A percentile compares a stretch with the other conserved stretches of the same genome.
Conservation (phyloP, 1,139 yeast genomes). For the Geotrichum fermentans region DNA sequence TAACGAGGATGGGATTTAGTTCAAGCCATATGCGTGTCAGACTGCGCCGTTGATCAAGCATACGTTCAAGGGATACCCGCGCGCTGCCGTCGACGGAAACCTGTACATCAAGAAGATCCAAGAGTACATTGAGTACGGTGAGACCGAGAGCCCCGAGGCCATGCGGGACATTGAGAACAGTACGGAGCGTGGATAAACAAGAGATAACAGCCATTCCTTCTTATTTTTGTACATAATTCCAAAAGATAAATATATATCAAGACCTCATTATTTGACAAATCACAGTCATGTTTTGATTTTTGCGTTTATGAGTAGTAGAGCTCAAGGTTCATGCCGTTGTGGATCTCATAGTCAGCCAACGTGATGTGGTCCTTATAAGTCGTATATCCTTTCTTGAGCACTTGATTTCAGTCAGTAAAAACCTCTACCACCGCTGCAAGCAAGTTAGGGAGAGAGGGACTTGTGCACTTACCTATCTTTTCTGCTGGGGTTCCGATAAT, state of each 20-base stretch:
- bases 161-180: slow-evolving; percentile 29
- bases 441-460: too few relatives aligned
- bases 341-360: slow-evolving; percentile 88
- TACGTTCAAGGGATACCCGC: slow-evolving; percentile 60
- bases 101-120: slow-evolving; percentile 67
- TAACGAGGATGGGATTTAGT: slow-evolving; percentile 30
- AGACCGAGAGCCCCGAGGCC: slow-evolving; percentile 33
- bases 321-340: slow-evolving; percentile 83
- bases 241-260: neutral
- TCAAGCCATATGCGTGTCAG: slow-evolving; percentile 72
- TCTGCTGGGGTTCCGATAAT: slow-evolving; percentile 75
- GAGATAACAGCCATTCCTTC: too few relatives aligned
- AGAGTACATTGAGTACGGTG: slow-evolving; percentile 73
- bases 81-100: slow-evolving; percentile 70
- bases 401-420: slow-evolving; percentile 17
- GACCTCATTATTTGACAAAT: neutral
- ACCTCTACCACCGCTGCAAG: too few relatives aligned
- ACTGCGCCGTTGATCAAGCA: slow-evolving; percentile 68
- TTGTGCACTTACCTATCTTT: slow-evolving; percentile 43
- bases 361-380: slow-evolving; percentile 85
- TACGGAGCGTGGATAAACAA: slow-evolving; percentile 36
- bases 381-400: slow-evolving; percentile 48
- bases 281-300: neutral
- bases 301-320: slow-evolving; percentile 43
- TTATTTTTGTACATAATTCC: slow-evolving; percentile 7